Base-by-base conservation (phyloP, 169 alveolate genomes). In the Cryptosporidium ryanae region DNA sequence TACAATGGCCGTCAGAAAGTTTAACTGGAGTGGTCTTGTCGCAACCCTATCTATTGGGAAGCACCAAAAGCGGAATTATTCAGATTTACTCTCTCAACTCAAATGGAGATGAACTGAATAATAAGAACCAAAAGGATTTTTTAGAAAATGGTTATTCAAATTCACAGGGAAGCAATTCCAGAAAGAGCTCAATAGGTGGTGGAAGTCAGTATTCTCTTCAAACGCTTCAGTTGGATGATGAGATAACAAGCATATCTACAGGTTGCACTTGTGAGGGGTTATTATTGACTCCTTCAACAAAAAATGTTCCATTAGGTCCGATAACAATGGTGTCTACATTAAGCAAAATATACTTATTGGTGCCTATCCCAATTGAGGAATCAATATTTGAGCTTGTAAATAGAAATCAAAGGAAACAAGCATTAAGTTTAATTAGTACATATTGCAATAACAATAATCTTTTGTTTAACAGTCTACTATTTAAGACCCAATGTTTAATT, bases 1-100 rank as follows among this genome's bases (percentile, higher is more conserved):
- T 76, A 18, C 68, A 76, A 50, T 76, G 87, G 87, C 87, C 87
- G 15, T 46, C 87, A n/a, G 87, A 76, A 34, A 63, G 71, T 57
- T 44, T 76, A n/a, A 76, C 70, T 4, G 71, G 71, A n/a, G 49
- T 76, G n/a, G 87, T 76, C 4, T 61, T 76, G 13, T 76, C 87
- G 23, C 44, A 67, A 17, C 87, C 87, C 2, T 76, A 76, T 76
- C 32, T 76, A 27, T 65, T 76, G n/a, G 87, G 87, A 23, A 70
- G 87, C 21, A 76, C 87, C 18, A 76, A 61, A 21, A 59, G 34
- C 38, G 87, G 87, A 29, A 57, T 61, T 38, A 76, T 76, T 57
- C 71, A 76, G 44, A 61, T 76, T 25, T 76, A 76, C 63, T 76
- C 87, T 27, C 64, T 76, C 6, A 38, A 38, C 46, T 57, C 71